Evolutionary conservation across 129 eudicot genomes (phyloP).

Genomic region (Helianthus tuberosus): DNA sequence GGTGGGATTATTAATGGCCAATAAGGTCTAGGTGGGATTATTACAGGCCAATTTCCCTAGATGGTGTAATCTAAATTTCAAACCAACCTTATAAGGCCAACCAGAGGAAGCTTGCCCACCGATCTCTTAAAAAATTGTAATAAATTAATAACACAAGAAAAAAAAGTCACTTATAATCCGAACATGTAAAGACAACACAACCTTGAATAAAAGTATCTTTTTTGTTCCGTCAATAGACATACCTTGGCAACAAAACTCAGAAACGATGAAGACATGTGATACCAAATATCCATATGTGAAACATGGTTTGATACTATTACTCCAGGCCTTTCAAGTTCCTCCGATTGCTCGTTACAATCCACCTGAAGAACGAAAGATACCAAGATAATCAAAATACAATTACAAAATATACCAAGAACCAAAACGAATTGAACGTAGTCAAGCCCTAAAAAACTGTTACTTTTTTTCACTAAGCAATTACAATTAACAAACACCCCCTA

Average conservation of each 20-base stretch:
- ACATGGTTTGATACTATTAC: slow-evolving; percentile 87
- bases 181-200: background rate
- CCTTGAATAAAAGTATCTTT: background rate
- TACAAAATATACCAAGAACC: background rate
- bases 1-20: too few relatives aligned
- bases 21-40: too few relatives aligned
- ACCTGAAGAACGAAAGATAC: slow-evolving; percentile 40
- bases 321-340: slow-evolving; percentile 77
- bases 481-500: too few relatives aligned
- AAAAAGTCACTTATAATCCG: slow-evolving; percentile 32
- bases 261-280: slow-evolving; percentile 86
- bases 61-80: background rate
- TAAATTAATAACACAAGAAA: slow-evolving; percentile 11
- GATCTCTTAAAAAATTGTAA: slow-evolving; percentile 77
- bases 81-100: slow-evolving; percentile 97
- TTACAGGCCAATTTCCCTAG: too few relatives aligned
- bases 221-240: slow-evolving; percentile 19
- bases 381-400: slow-evolving; percentile 17
- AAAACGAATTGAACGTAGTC: too few relatives aligned
- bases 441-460: too few relatives aligned
- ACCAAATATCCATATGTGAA: slow-evolving; percentile 84
- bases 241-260: slow-evolving; percentile 99
- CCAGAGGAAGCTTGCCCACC: slow-evolving; percentile 97
- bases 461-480: too few relatives aligned
- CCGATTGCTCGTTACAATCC: slow-evolving; percentile 40